Base-by-base conservation (phyloP, 202 grass and related monocot species). In the Zizania palustris region DNA sequence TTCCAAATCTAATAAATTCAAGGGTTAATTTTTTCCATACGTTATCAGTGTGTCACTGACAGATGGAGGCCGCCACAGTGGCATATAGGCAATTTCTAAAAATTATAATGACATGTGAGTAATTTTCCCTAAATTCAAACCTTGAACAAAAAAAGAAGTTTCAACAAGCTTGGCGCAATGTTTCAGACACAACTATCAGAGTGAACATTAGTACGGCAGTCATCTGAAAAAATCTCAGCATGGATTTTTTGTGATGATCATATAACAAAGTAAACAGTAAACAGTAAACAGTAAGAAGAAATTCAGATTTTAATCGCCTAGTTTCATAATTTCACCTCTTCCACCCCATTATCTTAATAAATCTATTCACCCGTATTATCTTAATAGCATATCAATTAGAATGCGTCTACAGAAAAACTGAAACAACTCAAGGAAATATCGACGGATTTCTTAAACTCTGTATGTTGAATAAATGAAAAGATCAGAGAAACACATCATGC, bases 401-500 rank as follows among this genome's bases (percentile, higher is more conserved):
- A 54, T 8, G 28, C 16, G 19, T 7, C 28, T 0, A 28, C 1
- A 49, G 28, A 28, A 28, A 49, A 15, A 4, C 11, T 16, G 5
- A 14, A 16, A 11, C 0, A 14, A 15, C 46, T 28, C 28, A 28
- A 16, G 15, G 3, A 16, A 50, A 50, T 15, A 50, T 16, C 5
- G 4, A 16, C 14, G 12, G 46, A 50, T 50, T 16, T 50, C 28
- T 28, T 28, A 28, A 7, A 12, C 9, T 28, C 13, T 49, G 36
- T 41, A 34, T 33, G 15, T 48, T 54, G 36, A 75, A 75, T 40
- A 7, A 68, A 74, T 33, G 13, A 75, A 54, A 54, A 80, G 53
- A 14, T 68, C 10, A 12, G 11, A 39, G 11, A 58, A 59, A 38
- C 76, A 57, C 16, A 65, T 10, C 28, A 28, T 28, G 28, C 28